Evolutionary conservation across 2,329 filamentous ascomycete species (phyloP), one percentile per base, ranked within the genome.

Genomic region (Colletotrichum shisoi): DNA sequence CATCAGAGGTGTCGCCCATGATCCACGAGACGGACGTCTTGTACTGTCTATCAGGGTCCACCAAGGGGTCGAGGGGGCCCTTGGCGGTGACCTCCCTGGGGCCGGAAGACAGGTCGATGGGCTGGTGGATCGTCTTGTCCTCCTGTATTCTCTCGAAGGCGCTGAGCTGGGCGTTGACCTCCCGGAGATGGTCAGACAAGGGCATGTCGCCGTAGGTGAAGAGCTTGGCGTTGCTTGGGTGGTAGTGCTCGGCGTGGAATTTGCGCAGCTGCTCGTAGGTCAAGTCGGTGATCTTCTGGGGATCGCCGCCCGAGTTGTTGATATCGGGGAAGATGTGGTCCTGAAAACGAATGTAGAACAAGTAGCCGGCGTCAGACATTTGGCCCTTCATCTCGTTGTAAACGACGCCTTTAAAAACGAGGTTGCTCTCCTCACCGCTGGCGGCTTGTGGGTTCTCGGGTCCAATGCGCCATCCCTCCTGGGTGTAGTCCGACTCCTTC

Each of bases 341-440:
- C 75, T 96, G 93, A 79, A 96, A 99, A 60, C 91, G 87, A 71
- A 97, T 96, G 77, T 97, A 98, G 82, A 92, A 99, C 0, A 98
- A 83, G 74, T 99, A 99, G 71, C 93, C 93, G 7, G 94, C 93
- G 77, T 99, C 95, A 2, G 95, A 98, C 89, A 98, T 96, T 76
- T 97, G 94, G 0, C 95, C 95, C 80, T 99, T 99, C 95, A 99
- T 99, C 81, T 99, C 95, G 74, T 99, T 99, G 81, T 98, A 98
- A 0, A 98, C 94, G 1, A 98, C 95, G 31, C 94, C 94, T 81
- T 98, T 98, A 84, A 98, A 98, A 0, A 97, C 92, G 46, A 96
- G 80, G 70, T 87, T 88, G 76, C 88, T 87, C 74, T 88, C 86
- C 63, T 88, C 84, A 68, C 70, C 80, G 73, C 72, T 79, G 70